These are phyloP conservation scores for Triangularia verruculosa DNA, from an alignment of 2,329 filamentous ascomycete genomes.

Conservation along the genomic window DNA sequence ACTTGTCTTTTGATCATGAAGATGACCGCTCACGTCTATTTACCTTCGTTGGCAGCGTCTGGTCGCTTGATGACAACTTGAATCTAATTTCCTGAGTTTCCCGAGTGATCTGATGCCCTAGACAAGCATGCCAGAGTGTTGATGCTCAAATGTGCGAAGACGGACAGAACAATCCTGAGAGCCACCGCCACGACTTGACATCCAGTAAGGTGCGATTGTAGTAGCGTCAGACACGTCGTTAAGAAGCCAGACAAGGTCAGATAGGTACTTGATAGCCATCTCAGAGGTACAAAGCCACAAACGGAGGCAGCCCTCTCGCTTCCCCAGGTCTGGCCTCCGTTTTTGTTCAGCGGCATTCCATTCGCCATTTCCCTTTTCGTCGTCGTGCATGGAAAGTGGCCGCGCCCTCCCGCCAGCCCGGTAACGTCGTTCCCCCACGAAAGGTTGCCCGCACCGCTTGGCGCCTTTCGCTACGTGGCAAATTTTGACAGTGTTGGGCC, in stretches of 20 bases:
- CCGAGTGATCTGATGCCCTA: no score
- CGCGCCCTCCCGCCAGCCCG: slow-evolving; percentile 1
- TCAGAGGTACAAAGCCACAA: slow-evolving; percentile 18
- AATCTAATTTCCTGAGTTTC: no score
- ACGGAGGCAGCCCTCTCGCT: neutral
- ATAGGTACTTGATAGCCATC: slow-evolving; percentile 1
- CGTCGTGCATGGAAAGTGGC: slow-evolving; percentile 11
- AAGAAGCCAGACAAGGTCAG: neutral
- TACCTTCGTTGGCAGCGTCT: no score
- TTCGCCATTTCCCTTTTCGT: slow-evolving; percentile 12
- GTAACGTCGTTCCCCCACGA: neutral
- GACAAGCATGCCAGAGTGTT: neutral
- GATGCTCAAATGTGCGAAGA: neutral
- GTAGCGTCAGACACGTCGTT: no score
- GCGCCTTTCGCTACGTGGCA: neutral
- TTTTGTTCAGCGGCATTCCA: neutral
- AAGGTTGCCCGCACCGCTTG: slow-evolving; percentile 5
- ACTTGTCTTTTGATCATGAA: no score
- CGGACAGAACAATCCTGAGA: neutral
- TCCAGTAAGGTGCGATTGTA: no score
- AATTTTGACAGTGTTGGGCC: neutral
- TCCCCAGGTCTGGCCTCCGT: slow-evolving; percentile 5
- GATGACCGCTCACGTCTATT: no score
- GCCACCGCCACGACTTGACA: neutral
- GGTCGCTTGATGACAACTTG: no score